These are phyloP conservation scores for Sporothrix curviconia DNA, from an alignment of 2,329 filamentous ascomycete species.

Conservation along the genomic window DNA sequence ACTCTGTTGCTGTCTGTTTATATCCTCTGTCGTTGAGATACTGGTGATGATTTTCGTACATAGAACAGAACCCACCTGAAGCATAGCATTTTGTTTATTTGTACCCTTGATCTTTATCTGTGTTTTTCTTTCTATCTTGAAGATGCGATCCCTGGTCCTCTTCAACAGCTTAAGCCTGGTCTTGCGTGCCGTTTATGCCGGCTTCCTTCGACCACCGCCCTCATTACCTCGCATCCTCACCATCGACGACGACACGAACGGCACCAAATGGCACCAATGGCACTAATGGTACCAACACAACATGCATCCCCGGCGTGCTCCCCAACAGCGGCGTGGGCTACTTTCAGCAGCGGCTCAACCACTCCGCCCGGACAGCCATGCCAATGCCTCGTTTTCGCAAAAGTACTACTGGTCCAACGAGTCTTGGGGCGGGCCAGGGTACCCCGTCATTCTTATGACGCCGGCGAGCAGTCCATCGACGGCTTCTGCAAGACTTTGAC, in stretches of 20 bases:
- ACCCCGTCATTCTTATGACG: constrained; percentile 12
- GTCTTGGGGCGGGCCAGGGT: constrained; percentile 12
- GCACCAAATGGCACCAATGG: not conserved
- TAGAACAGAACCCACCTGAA: no score
- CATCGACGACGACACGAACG: not conserved
- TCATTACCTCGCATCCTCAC: not conserved
- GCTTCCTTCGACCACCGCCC: not conserved
- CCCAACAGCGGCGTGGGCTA: constrained; percentile 2
- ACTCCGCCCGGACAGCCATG: not conserved
- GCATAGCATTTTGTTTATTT: no score
- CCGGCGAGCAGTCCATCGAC: constrained; percentile 5
- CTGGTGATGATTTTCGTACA: no score
- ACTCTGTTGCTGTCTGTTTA: no score
- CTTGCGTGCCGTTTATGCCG: not conserved
- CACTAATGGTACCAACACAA: not conserved
- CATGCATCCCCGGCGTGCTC: not conserved
- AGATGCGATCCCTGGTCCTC: not conserved
- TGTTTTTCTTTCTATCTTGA: not conserved
- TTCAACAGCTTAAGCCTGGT: not conserved
- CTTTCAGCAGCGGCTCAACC: constrained; percentile 14
- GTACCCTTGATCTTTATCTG: not conserved
- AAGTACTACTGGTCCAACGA: constrained; percentile 12
- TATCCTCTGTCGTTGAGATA: no score
- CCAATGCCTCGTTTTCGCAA: constrained; percentile 7
- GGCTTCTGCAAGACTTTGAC: not conserved